Evolutionary conservation across 2,329 filamentous ascomycete genomes (phyloP), one percentile per base, ranked within the genome.

Genomic region (Aspergillus persii): DNA sequence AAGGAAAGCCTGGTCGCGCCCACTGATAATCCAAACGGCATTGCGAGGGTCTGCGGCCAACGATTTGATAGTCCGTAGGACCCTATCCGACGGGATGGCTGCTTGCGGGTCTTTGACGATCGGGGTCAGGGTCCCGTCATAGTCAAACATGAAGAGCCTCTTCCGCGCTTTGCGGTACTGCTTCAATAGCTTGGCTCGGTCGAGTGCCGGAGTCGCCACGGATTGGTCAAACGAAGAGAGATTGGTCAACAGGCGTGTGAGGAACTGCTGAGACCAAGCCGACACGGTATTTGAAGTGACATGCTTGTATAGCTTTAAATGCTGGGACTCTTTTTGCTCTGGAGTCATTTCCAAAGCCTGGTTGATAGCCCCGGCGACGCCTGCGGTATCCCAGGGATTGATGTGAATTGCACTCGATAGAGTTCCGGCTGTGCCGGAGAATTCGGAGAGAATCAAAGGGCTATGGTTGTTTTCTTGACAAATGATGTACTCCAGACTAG

Each of bases 111-210:
- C 92, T 67, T 90, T 89, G 57, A 98, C 95, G 68, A 99, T 98
- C 0, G 93, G 91, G 3, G 95, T 98, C 56, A 99, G 84, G 0
- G 95, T 99, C 51, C 95, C 95, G 73, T 99, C 95, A 70, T 99
- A 99, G 78, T 99, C 95, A 72, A 98, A 97, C 91, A 99, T 94
- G 80, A 98, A 96, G 3, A 99, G 82, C 9, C 95, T 87, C 76
- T 90, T 91, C 62, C 84, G 84, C 3, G 92, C 87, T 44, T 84
- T 80, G 61, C 87, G 86, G 76, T 97, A 98, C 61, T 88, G 88
- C 56, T 83, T 79, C 41, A 96, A 80, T 65, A 97, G 77, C 62
- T 86, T 82, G 3, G 86, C 82, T 39, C 88, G 87, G 72, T 98
- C 92, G 23, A 98, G 85, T 1, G 89, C 83, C 0, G 94, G 94